These are phyloP conservation scores for Nicotiana otophora DNA, from an alignment of 257 asterid genomes.

Conservation along the genomic window DNA sequence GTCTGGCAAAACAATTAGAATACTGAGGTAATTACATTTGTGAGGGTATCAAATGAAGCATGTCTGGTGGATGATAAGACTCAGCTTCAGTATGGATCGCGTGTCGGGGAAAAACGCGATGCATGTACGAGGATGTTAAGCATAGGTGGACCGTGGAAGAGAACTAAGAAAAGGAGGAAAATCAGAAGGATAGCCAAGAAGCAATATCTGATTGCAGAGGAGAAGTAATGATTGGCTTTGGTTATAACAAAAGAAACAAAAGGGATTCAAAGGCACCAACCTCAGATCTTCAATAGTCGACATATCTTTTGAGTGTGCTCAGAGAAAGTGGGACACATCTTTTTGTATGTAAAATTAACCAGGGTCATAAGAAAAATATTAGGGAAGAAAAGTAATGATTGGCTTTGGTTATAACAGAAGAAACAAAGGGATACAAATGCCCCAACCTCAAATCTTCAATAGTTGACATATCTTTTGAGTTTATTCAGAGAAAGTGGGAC, in stretches of 20 bases:
- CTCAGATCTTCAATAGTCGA: background rate
- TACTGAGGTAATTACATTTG: background rate
- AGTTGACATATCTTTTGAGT: conserved; percentile 2
- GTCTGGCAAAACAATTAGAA: background rate
- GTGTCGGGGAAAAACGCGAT: background rate
- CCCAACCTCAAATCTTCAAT: background rate
- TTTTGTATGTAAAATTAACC: background rate
- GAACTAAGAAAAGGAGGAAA: background rate
- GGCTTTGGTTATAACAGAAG: background rate
- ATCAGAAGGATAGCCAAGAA: background rate
- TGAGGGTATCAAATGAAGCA: conserved; percentile 3
- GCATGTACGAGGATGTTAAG: background rate
- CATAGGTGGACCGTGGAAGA: background rate
- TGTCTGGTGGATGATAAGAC: background rate
- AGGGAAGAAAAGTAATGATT: background rate
- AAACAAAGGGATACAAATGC: background rate
- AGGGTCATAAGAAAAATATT: background rate
- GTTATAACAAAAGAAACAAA: background rate
- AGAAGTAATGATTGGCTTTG: background rate
- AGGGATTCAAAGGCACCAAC: background rate
- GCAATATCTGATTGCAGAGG: background rate
- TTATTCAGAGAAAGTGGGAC: background rate
- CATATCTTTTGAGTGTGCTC: background rate
- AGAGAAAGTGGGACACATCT: background rate
- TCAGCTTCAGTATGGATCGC: background rate